Evolutionary conservation across 1,284 basidiomycete genomes (phyloP), one percentile per base, ranked within the genome.

Genomic region (Bothia castanella): DNA sequence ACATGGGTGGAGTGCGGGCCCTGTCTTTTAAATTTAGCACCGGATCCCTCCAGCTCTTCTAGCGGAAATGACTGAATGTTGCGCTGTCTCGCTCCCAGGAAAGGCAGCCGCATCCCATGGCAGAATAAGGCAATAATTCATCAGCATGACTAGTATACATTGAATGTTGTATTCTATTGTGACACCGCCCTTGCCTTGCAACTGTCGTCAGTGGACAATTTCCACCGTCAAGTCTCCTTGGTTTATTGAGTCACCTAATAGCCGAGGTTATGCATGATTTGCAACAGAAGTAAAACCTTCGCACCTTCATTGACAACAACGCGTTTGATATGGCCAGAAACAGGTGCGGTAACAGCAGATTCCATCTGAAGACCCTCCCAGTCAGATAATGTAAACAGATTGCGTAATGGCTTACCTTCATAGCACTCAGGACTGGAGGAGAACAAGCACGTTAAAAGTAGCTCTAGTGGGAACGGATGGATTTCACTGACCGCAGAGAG

Each of bases 251-350:
- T 92, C 91, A 61, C 90, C 87, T 89, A 59, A 42, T 49, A 53
- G 13, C 43, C 37, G 49, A 35, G 17, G 51, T 61, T 37, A 61
- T 3, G 19, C 13, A 45, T 31, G 14, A 35, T 31, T 41, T 36
- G 16, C 12, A 34, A 43, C 11, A 20, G 12, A 17, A 37, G 30
- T 35, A 53, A 27, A 52, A 56, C 35, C 38, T 46, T 57, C 63
- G 51, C 51, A 85, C 88, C 89, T 79, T 92, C 89, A 55, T 83
- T 81, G 49, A 97, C 92, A 46, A 85, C 79, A 39, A 99, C 91
- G 42, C 93, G 86, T 75, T 92, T 92, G 74, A 98, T 80, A 71
- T 95, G 93, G 42, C 96, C 96, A 48, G 91, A 92, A 41, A 97
- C 94, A 31, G 96, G 94, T 21, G 94, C 89, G 23, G 92, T 95